Percentiles rank a stretch among this genome's conserved stretches.
These are phyloP conservation scores for Syzygium oleosum DNA, from an alignment of 345 rosid species.

Conservation along the genomic window DNA sequence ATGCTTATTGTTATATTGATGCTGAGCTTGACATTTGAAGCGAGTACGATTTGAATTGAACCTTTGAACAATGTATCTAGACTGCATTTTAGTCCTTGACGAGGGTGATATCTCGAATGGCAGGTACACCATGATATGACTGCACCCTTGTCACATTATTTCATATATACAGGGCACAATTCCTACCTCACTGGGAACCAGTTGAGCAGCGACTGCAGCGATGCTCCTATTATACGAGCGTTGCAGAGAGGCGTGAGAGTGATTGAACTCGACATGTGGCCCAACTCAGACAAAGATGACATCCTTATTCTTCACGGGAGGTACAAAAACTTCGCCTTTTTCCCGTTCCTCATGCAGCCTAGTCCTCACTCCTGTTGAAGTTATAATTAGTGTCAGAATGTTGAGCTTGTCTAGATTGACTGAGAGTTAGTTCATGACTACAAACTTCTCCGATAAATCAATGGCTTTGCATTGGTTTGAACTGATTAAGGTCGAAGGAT, in stretches of 20 bases:
- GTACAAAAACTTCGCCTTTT: conserved; percentile 14
- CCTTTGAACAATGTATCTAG: not conserved
- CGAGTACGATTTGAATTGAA: not conserved
- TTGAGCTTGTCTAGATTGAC: not conserved
- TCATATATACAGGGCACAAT: conserved; percentile 90
- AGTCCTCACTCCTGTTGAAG: not conserved
- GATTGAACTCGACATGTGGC: conserved; percentile 95
- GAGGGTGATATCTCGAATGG: conserved; percentile 1
- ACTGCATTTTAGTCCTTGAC: not conserved
- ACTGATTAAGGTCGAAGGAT: not conserved
- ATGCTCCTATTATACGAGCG: conserved; percentile 73
- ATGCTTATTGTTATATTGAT: not conserved
- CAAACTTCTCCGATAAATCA: not conserved
- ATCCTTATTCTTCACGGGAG: conserved; percentile 93
- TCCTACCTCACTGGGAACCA: conserved; percentile 97
- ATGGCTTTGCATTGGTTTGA: not conserved
- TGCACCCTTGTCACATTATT: conserved; percentile 87
- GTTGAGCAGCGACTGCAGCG: conserved; percentile 93
- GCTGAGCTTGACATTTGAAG: not conserved
- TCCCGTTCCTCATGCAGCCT: not conserved
- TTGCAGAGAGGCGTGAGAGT: conserved; percentile 78
- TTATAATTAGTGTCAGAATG: not conserved
- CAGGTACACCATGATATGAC: conserved; percentile 94
- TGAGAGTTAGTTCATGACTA: not conserved
- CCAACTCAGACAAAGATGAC: conserved; percentile 59